Evolutionary conservation across 176 grass and related monocot genomes (phyloP).

Genomic region (Avena atlantica): DNA sequence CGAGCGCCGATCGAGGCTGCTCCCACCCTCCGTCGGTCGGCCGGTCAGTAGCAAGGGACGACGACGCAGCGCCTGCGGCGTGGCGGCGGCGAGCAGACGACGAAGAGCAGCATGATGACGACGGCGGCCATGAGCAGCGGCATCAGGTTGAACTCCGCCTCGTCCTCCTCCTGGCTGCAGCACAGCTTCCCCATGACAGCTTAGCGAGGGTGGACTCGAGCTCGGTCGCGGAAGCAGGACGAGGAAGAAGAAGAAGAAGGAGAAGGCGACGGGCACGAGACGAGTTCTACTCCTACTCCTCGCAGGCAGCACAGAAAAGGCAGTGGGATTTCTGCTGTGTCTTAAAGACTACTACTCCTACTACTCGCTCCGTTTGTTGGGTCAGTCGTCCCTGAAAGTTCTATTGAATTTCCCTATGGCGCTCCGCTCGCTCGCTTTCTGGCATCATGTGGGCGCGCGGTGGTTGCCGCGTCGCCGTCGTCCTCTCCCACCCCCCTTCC

Average conservation of each 20-base stretch:
- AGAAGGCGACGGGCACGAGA: not conserved
- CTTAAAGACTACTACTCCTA: not conserved
- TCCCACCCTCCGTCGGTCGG: no score
- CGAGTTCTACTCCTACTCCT: not conserved
- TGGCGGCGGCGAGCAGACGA: slow-evolving; percentile 55
- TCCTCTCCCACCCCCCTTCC: not conserved
- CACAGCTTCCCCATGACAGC: slow-evolving; percentile 95
- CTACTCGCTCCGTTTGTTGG: not conserved
- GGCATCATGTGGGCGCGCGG: slow-evolving; percentile 41
- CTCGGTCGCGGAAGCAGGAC: not conserved
- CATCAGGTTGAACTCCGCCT: slow-evolving; percentile 59
- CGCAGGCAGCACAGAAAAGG: not conserved
- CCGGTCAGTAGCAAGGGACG: slow-evolving; percentile 47
- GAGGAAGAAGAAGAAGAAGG: not conserved
- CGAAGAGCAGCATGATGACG: slow-evolving; percentile 65
- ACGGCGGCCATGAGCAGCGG: slow-evolving; percentile 56
- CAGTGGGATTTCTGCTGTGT: not conserved
- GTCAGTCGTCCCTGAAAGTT: slow-evolving; percentile 20
- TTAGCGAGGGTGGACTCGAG: not conserved
- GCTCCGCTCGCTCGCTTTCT: slow-evolving; percentile 37
- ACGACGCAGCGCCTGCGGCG: slow-evolving; percentile 56
- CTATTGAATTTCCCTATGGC: not conserved
- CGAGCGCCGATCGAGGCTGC: not conserved
- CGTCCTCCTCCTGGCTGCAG: slow-evolving; percentile 55
- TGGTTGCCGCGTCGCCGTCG: slow-evolving; percentile 66